phyloP scores from a whole-genome alignment of 257 asterid genomes.

The Echites panduratus region DNA sequence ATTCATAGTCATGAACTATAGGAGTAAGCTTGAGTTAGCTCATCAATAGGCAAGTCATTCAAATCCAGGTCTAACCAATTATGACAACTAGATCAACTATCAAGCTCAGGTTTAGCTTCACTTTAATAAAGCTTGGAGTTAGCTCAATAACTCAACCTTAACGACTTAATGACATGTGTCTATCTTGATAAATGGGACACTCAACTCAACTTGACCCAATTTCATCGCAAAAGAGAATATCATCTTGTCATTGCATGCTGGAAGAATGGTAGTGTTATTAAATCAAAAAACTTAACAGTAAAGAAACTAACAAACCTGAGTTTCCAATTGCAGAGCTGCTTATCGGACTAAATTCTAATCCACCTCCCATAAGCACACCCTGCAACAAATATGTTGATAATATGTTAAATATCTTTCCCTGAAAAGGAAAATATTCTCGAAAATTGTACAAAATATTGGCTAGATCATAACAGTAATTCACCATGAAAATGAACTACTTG shows the following conservation, averaged over 20 bases:
- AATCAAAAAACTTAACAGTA: neutral
- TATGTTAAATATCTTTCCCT: slow-evolving; percentile 16
- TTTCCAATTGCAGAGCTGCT: slow-evolving; percentile 49
- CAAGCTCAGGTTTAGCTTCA: neutral
- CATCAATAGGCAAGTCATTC: neutral
- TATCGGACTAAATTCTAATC: slow-evolving; percentile 55
- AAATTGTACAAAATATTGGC: neutral
- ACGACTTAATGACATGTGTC: neutral
- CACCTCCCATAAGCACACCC: slow-evolving; percentile 48
- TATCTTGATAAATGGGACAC: neutral
- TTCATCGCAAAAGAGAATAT: neutral
- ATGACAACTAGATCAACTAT: neutral
- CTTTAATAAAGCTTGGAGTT: neutral
- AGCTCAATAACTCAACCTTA: neutral
- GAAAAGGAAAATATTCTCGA: neutral
- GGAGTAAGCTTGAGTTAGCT: neutral
- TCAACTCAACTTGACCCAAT: neutral
- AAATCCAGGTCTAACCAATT: neutral
- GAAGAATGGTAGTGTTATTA: neutral
- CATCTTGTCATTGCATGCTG: neutral
- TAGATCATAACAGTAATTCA: neutral
- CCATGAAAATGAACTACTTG: neutral
- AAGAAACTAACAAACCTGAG: slow-evolving; percentile 49
- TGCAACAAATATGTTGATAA: slow-evolving; percentile 29
- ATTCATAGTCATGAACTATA: neutral